A percentile compares a stretch with the other conserved stretches of the same genome.
Conservation (phyloP, 176 grass and related monocot genomes). For the Triticum aestivum region IWGSC_CS_RefSeq_v2.1 NC_057806.1:457284573-457285072, state of each 20-base stretch:
- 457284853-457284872: slow-evolving; percentile 27
- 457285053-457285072: not conserved
- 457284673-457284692: not conserved
- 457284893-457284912: not conserved
- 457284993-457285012: slow-evolving; percentile 21
- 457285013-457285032: not conserved
- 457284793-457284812: slow-evolving; percentile 34
- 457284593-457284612: slow-evolving; percentile 1
- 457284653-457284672: slow-evolving; percentile 33
- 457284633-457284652: not conserved
- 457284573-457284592: not conserved
- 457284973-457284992: not conserved
- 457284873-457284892: not conserved
- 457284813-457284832: slow-evolving; percentile 43
- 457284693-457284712: slow-evolving; percentile 27
- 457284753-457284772: not conserved
- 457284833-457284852: slow-evolving; percentile 46
- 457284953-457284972: not conserved
- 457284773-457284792: slow-evolving; percentile 50
- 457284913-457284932: not conserved
- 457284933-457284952: not conserved
- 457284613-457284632: not conserved
- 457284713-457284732: not conserved
- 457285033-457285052: slow-evolving; percentile 36
- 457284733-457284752: not conserved